These are phyloP conservation scores for Chloranthus sessilifolius DNA, from an alignment of 164 flowering plant genomes.

Conservation along the genomic window DNA sequence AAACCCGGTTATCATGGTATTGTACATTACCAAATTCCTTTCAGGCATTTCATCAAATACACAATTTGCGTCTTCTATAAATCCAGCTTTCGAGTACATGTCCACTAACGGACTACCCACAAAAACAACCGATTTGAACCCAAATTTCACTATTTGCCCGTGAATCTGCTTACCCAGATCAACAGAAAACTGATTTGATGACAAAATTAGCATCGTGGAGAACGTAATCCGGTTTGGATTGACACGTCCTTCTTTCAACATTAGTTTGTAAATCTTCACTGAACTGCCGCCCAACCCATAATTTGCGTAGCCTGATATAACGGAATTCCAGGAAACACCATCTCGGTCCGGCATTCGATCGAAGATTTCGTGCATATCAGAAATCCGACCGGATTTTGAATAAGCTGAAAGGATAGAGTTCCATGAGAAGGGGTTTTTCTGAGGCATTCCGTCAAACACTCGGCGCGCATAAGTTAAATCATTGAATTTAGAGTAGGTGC, in stretches of 20 bases:
- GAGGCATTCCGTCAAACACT: constrained; percentile 62
- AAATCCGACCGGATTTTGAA: constrained; percentile 40
- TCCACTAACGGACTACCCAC: constrained; percentile 28
- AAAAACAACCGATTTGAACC: constrained; percentile 18
- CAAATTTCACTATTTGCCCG: constrained; percentile 22
- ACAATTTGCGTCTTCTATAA: constrained; percentile 37
- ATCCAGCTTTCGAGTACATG: constrained; percentile 22
- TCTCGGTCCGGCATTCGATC: constrained; percentile 17
- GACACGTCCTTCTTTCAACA: constrained; percentile 15
- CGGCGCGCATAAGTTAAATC: constrained; percentile 49
- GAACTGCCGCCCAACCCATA: constrained; percentile 6
- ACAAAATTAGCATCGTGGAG: constrained; percentile 20
- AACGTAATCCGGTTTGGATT: constrained; percentile 24
- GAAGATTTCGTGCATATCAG: constrained; percentile 17
- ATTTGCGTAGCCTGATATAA: constrained; percentile 24
- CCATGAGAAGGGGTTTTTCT: constrained; percentile 68
- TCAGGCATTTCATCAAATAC: constrained; percentile 40
- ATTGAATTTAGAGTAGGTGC: constrained; percentile 32
- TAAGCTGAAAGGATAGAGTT: constrained; percentile 64
- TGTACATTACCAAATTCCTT: constrained; percentile 44
- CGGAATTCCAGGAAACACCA: constrained; percentile 45
- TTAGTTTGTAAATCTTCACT: constrained; percentile 16
- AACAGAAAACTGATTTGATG: constrained; percentile 7
- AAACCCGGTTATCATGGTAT: constrained; percentile 49
- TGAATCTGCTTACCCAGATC: constrained; percentile 24